These are phyloP conservation scores for Endotrypanum monterogeii DNA, from an alignment of 208 protist species.

Conservation along the genomic window DNA sequence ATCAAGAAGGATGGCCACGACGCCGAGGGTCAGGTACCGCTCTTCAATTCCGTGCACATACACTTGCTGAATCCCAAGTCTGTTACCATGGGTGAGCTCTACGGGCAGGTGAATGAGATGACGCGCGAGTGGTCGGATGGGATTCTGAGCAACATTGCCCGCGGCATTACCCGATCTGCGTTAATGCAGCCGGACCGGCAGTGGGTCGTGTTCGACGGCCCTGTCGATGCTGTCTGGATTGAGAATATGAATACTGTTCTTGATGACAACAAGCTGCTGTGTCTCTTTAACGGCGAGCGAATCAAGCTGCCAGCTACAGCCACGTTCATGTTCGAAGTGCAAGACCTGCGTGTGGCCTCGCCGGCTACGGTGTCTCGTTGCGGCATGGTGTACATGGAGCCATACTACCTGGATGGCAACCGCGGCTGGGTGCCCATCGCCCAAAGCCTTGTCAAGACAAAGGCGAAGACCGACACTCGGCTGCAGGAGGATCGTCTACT, in stretches of 20 bases:
- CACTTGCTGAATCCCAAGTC: slow-evolving; percentile 96
- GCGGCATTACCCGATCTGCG: slow-evolving; percentile 79
- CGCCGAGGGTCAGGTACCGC: slow-evolving; percentile 52
- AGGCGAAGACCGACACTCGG: slow-evolving; percentile 42
- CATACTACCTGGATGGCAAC: slow-evolving; percentile 88
- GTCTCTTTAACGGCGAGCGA: slow-evolving; percentile 96
- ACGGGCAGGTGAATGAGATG: slow-evolving; percentile 96
- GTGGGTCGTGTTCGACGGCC: slow-evolving; percentile 98
- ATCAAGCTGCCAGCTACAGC: slow-evolving; percentile 95
- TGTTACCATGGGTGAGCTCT: slow-evolving; percentile 97
- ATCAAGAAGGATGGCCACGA: slow-evolving; percentile 81
- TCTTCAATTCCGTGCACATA: slow-evolving; percentile 85
- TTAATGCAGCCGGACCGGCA: slow-evolving; percentile 81
- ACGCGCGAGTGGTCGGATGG: slow-evolving; percentile 97
- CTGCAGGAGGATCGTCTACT: slow-evolving; percentile 70
- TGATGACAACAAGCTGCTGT: slow-evolving; percentile 99
- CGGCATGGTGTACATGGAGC: slow-evolving; percentile 98
- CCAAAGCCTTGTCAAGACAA: slow-evolving; percentile 59
- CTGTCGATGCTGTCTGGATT: slow-evolving; percentile 99
- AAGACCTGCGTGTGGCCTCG: slow-evolving; percentile 97
- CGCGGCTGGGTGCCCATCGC: slow-evolving; percentile 91
- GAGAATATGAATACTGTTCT: slow-evolving; percentile 99
- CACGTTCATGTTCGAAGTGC: slow-evolving; percentile 98
- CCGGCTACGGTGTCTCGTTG: slow-evolving; percentile 98
- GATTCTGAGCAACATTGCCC: slow-evolving; percentile 94